Percentiles rank a stretch among this genome's conserved stretches.
Evolutionary conservation across 2,329 filamentous ascomycete species (phyloP).

Genomic region (Chaetomiaceae sp.): DNA sequence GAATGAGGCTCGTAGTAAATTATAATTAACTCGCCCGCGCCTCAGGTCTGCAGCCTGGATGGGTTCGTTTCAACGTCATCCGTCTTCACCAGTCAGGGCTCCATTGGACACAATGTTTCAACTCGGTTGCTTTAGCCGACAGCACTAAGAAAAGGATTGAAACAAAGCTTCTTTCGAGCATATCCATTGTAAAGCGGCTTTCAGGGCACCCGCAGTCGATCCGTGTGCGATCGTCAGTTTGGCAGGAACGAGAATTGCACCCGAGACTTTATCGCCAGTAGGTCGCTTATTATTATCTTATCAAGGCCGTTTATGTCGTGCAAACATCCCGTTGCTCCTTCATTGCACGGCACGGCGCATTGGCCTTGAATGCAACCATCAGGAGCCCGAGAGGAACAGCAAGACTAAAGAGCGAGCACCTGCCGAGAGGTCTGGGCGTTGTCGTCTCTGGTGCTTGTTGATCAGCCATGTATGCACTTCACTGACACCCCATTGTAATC

Average conservation of each 20-base stretch:
- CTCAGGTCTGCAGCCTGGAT: neutral
- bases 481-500: too few species aligned
- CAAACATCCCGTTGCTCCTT: neutral
- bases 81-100: neutral
- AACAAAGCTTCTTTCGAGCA: neutral
- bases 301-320: neutral
- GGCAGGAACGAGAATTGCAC: neutral
- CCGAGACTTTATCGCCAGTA: too few species aligned
- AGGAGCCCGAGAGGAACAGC: neutral
- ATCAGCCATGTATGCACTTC: too few species aligned
- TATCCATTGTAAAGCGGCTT: too few species aligned
- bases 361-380: neutral
- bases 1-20: neutral
- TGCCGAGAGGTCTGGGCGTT: neutral
- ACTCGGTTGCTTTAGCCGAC: neutral
- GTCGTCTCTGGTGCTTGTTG: too few species aligned
- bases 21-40: neutral
- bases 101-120: slow-evolving; percentile 10
- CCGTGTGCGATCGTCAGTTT: slow-evolving; percentile 6
- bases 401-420: too few species aligned
- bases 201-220: too few species aligned
- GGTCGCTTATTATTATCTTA: too few species aligned
- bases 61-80: neutral
- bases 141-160: neutral
- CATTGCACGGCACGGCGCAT: too few species aligned